Percentiles rank a stretch among this genome's conserved stretches.
These are phyloP conservation scores for Thecaphora frezii DNA, from an alignment of 1,284 basidiomycete genomes.

Conservation along the genomic window DNA sequence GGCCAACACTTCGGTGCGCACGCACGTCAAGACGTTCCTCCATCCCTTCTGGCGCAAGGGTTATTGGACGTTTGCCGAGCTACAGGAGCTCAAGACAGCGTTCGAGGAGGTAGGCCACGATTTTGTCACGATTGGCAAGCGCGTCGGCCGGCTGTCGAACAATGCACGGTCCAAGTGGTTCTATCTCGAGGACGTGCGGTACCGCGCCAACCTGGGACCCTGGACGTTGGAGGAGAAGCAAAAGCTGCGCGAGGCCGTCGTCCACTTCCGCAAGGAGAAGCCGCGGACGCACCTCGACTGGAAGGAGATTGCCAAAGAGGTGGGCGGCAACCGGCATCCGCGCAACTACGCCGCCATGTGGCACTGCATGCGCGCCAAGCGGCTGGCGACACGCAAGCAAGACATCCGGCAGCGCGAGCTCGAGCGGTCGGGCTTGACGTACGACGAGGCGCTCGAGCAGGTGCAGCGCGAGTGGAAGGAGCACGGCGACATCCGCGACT, in stretches of 20 bases:
- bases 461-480: background rate
- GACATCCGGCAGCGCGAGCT: background rate
- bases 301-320: slow-evolving; percentile 30
- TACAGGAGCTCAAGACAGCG: slow-evolving; percentile 19
- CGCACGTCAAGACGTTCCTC: slow-evolving; percentile 31
- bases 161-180: slow-evolving; percentile 28
- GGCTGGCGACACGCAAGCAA: too few species aligned
- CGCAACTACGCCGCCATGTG: background rate
- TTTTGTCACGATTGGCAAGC: slow-evolving; percentile 27
- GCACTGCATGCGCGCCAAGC: background rate
- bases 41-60: slow-evolving; percentile 33
- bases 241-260: slow-evolving; percentile 8
- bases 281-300: slow-evolving; percentile 32
- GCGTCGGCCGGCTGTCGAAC: slow-evolving; percentile 34
- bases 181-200: slow-evolving; percentile 27
- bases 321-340: slow-evolving; percentile 28
- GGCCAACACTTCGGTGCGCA: slow-evolving; percentile 33
- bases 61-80: slow-evolving; percentile 32
- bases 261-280: slow-evolving; percentile 10
- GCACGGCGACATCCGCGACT: background rate
- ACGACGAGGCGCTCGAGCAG: background rate
- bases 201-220: slow-evolving; percentile 20
- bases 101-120: slow-evolving; percentile 21
- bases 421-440: background rate
- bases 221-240: slow-evolving; percentile 31